phyloP scores from a whole-genome alignment of 116 monocot species.

The Phalaenopsis hybrid region DNA sequence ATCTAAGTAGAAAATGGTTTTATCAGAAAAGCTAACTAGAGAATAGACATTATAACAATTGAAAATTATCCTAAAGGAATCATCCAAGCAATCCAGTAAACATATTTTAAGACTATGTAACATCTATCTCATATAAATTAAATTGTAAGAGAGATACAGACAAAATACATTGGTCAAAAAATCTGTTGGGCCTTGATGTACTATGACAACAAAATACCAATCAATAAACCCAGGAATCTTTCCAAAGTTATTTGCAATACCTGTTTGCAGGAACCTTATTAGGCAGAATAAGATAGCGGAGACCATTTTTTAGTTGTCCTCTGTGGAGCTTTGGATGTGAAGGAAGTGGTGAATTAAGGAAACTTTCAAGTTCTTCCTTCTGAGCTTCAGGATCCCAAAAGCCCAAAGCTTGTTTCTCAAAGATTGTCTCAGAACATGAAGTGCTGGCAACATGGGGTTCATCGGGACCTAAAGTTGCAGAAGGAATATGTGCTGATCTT shows the following conservation, averaged over 20 bases:
- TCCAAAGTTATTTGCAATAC: constrained; percentile 25
- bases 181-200: background rate
- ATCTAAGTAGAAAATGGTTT: background rate
- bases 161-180: background rate
- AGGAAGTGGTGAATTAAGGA: constrained; percentile 54
- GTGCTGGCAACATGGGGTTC: constrained; percentile 92
- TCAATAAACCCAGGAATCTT: background rate
- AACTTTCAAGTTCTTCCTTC: constrained; percentile 33
- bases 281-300: constrained; percentile 85
- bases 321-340: constrained; percentile 80
- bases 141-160: background rate
- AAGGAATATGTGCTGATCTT: constrained; percentile 27
- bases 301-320: constrained; percentile 86
- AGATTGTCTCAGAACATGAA: constrained; percentile 52
- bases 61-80: background rate
- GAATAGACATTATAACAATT: background rate
- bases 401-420: constrained; percentile 46
- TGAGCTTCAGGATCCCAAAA: constrained; percentile 46
- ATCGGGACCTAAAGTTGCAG: constrained; percentile 72
- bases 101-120: background rate
- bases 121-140: background rate
- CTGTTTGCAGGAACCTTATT: constrained; percentile 94
- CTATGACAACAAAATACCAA: background rate
- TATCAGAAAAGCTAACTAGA: background rate
- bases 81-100: background rate